Evolutionary conservation across 495 filamentous ascomycete species (phyloP).

Genomic region (Aspergillus carlsbadensis): DNA sequence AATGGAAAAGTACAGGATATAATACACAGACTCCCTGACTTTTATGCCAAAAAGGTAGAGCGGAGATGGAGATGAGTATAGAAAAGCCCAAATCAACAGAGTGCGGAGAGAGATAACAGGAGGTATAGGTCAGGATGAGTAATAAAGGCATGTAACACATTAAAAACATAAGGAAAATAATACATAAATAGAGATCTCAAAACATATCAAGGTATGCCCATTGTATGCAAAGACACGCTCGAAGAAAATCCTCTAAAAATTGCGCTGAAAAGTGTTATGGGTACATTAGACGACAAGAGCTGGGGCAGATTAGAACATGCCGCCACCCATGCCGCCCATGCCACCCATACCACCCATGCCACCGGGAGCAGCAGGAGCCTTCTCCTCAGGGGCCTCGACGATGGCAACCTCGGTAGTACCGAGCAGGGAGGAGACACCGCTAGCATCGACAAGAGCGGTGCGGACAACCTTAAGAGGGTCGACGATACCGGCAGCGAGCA

Average conservation of each 20-base stretch:
- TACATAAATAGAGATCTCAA: conserved; percentile 19
- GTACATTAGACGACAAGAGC: conserved; percentile 7
- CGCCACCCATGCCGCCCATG: conserved; percentile 62
- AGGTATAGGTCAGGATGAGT: conserved; percentile 11
- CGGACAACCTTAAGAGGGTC: conserved; percentile 99
- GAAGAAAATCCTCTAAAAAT: conserved; percentile 28
- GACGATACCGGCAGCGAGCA: conserved; percentile 95
- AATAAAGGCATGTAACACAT: conserved; percentile 54
- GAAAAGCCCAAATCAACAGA: conserved; percentile 11
- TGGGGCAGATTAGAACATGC: conserved; percentile 46
- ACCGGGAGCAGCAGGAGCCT: conserved; percentile 56
- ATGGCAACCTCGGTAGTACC: conserved; percentile 98
- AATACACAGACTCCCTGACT: conserved; percentile 30
- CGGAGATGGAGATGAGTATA: conserved; percentile 26
- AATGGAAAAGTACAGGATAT: conserved; percentile 24
- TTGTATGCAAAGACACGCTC: conserved; percentile 46
- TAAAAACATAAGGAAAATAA: conserved; percentile 27
- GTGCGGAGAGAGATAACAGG: conserved; percentile 5
- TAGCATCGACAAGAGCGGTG: conserved; percentile 90
- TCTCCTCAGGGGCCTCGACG: conserved; percentile 93
- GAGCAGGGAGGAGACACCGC: conserved; percentile 93
- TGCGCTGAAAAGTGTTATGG: conserved; percentile 7
- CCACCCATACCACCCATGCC: conserved; percentile 56
- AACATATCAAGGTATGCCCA: conserved; percentile 36
- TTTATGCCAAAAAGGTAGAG: conserved; percentile 24